A percentile compares a stretch with the other conserved stretches of the same genome.
phyloP scores from a whole-genome alignment of 805 yeast species.

The Ogataea corticis region DNA sequence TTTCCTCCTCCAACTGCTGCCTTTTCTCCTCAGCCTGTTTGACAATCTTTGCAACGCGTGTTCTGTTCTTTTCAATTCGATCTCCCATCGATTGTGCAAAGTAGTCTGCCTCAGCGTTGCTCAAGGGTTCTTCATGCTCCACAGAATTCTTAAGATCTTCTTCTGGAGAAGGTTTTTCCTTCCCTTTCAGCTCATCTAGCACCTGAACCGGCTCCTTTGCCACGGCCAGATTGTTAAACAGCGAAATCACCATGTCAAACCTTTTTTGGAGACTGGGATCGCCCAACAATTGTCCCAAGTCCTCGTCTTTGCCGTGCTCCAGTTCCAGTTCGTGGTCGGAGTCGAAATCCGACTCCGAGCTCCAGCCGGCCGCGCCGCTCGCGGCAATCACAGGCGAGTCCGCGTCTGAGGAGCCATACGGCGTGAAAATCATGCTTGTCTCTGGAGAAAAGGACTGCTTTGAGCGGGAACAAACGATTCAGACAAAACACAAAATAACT shows the following conservation, averaged over 20 bases:
- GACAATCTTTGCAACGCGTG: constrained; percentile 8
- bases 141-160: too few species aligned
- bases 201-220: too few species aligned
- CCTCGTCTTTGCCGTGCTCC: background rate
- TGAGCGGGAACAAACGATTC: background rate
- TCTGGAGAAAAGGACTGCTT: too few species aligned
- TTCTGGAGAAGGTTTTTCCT: too few species aligned
- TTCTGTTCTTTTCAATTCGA: constrained; percentile 5
- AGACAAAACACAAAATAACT: background rate
- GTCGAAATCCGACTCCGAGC: constrained; percentile 1
- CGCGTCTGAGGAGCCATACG: constrained; percentile 1
- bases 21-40: constrained; percentile 16
- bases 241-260: constrained; percentile 2
- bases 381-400: background rate
- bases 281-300: constrained; percentile 1
- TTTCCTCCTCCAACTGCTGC: constrained; percentile 12
- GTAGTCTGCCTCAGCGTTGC: background rate
- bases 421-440: constrained; percentile 4
- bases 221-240: background rate
- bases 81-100: background rate
- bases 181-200: too few species aligned
- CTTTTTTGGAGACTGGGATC: background rate
- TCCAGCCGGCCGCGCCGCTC: background rate
- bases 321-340: constrained; percentile 2
- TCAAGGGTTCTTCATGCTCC: background rate